Conservation (phyloP, 164 flowering plant species). For the Dillenia turbinata region DNA sequence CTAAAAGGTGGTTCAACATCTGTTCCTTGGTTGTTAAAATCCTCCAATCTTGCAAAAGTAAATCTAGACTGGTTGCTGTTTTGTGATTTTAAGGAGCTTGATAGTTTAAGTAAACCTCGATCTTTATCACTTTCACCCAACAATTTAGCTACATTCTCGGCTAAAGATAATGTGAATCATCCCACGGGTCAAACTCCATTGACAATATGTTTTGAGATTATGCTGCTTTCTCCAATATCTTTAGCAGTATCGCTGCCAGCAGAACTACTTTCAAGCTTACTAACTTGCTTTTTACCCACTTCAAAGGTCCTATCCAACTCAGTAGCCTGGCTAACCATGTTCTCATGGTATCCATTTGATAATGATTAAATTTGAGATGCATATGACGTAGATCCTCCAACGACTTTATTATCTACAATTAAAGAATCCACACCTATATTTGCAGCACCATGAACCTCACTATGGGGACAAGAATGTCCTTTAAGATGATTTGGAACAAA, state of each 20-base stretch:
- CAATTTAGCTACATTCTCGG: conserved; percentile 45
- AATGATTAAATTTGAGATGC: conserved; percentile 14
- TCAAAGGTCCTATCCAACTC: conserved; percentile 15
- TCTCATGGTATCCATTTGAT: conserved; percentile 30
- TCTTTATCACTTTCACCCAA: conserved; percentile 36
- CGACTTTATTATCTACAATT: conserved; percentile 19
- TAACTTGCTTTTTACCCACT: conserved; percentile 20
- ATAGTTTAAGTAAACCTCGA: conserved; percentile 21
- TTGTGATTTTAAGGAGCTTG: conserved; percentile 41
- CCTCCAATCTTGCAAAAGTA: conserved; percentile 72
- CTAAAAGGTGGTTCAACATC: conserved; percentile 25
- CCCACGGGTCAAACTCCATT: conserved; percentile 55
- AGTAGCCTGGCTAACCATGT: conserved; percentile 11
- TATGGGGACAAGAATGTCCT: conserved; percentile 15
- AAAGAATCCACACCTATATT: conserved; percentile 17
- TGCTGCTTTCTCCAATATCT: conserved; percentile 54
- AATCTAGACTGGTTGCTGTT: conserved; percentile 59
- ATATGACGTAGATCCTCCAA: conserved; percentile 16
- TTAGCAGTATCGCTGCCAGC: conserved; percentile 9
- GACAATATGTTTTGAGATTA: conserved; percentile 69
- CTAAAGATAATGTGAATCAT: conserved; percentile 51
- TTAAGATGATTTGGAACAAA: conserved; percentile 20
- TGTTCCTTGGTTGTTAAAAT: conserved; percentile 24
- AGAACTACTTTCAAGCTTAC: conserved; percentile 17
- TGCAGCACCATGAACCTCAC: conserved; percentile 13